Evolutionary conservation across 2,329 filamentous ascomycete genomes (phyloP), one percentile per base, ranked within the genome.

Genomic region (Arthrobotrys sinensis): DNA sequence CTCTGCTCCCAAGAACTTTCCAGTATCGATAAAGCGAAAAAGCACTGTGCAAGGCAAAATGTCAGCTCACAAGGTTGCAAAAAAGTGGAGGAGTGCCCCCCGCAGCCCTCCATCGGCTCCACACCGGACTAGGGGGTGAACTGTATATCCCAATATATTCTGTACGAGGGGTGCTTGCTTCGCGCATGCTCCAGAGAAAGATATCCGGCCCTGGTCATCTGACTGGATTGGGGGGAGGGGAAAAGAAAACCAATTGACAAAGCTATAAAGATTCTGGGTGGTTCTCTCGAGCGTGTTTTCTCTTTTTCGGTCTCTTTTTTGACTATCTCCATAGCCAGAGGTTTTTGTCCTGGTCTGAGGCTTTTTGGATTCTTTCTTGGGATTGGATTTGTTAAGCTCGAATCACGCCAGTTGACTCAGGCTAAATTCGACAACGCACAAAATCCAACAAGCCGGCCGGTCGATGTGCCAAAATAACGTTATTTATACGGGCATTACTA

Each of bases 21-120:
- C 21, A 40, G 5, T 71, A 72, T 72, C 57, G 68, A 64, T 72
- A 72, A 72, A n/a, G 28, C 57, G 28, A 45, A 7, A 24, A 64
- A 19, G 32, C 38, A 53, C 36, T 6, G 36, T 38, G 8, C 21
- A 32, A 28, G 53, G 48, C 34, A 40, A 4, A 7, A 43, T 36
- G 48, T 28, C 38, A 68, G 53, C n/a, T 24, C 11, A 72, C 11
- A 36, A 24, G 46, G 68, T 48, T 65, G 19, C 38, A 43, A 60
- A 73, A 73, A 57, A 43, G 69, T 60, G 69, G 69, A 73, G 69
- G 69, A 66, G 69, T 73, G 69, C 68, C 48, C 48, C n/a, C 16
- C 55, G 19, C 21, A 32, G 34, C 12, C 10, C 38, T 14, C 28
- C 38, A 32, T 53, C 24, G 62, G 53, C 60, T 50, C 60, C 62